Evolutionary conservation across 129 eudicot genomes (phyloP), one percentile per base, ranked within the genome.

Genomic region (Scalesia atractyloides): DNA sequence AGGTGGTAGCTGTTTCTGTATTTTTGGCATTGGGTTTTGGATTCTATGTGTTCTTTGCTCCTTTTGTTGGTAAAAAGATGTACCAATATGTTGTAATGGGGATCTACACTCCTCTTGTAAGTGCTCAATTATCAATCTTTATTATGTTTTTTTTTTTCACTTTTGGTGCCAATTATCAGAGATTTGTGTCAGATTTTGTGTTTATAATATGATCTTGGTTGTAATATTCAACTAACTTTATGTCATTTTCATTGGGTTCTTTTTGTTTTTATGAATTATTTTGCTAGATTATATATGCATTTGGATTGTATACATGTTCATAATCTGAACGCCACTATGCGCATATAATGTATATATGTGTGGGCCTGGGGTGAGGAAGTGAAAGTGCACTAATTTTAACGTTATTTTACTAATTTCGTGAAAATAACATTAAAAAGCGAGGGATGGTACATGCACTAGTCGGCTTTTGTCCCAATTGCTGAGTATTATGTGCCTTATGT

Each of bases 11-110:
- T 70, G 97, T 94, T 70, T 87, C 98, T 76, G 96, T 94, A 9
- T 94, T 94, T 84, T 81, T 94, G 78, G 98, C 98, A 76, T 83
- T 94, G 97, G 98, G 97, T 19, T 94, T 94, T 86, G 97, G 97
- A 53, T 94, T 87, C 85, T 94, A 94, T 86, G 98, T 94, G 61
- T 94, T 94, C 96, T 94, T 94, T 84, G 98, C 98, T 8, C 98
- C 98, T 76, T 94, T 94, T 88, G 97, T 94, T 57, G 98, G 97
- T 60, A 94, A 84, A 76, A 80, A 88, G 81, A 74, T 84, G 69
- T 86, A 86, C 79, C 98, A 94, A 79, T 94, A 90, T 76, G 86
- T 94, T 62, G 92, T 79, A 63, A 94, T 94, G 89, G 98, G 97
- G 84, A 79, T 94, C 81, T 95, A 95, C 85, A 90, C 94, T 81